phyloP scores from a whole-genome alignment of 1,139 yeast species.

The Nakaseomyces nivariensis region DNA sequence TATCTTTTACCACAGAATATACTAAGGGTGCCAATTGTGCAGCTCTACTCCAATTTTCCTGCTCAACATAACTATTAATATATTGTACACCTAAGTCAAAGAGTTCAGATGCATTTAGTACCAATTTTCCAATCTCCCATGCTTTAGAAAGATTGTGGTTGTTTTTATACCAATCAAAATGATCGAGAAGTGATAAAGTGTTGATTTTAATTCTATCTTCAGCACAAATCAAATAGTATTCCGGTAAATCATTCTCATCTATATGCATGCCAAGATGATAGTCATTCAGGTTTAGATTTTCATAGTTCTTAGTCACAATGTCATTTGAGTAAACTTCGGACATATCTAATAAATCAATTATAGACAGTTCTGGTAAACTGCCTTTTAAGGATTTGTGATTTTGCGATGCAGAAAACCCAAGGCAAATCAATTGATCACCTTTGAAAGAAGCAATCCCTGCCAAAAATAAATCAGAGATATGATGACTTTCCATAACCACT shows the following conservation, averaged over 20 bases:
- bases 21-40: background rate
- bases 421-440: slow-evolving; percentile 52
- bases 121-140: slow-evolving; percentile 61
- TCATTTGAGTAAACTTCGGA: slow-evolving; percentile 80
- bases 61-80: slow-evolving; percentile 44
- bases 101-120: slow-evolving; percentile 43
- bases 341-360: slow-evolving; percentile 56
- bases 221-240: slow-evolving; percentile 66
- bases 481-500: slow-evolving; percentile 41
- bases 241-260: slow-evolving; percentile 26
- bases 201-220: slow-evolving; percentile 72
- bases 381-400: slow-evolving; percentile 26
- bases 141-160: slow-evolving; percentile 52
- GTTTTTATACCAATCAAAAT: slow-evolving; percentile 61
- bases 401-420: slow-evolving; percentile 36
- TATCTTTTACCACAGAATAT: background rate
- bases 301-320: slow-evolving; percentile 50
- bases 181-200: slow-evolving; percentile 57
- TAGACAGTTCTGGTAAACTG: slow-evolving; percentile 59
- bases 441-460: slow-evolving; percentile 72
- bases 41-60: slow-evolving; percentile 40
- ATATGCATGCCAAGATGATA: slow-evolving; percentile 51
- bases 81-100: slow-evolving; percentile 54
- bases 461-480: slow-evolving; percentile 42
- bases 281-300: slow-evolving; percentile 68